A percentile compares a stretch with the other conserved stretches of the same genome.
phyloP scores from a whole-genome alignment of 2,329 filamentous ascomycete species.

The Stagonosporopsis tanaceti region DNA sequence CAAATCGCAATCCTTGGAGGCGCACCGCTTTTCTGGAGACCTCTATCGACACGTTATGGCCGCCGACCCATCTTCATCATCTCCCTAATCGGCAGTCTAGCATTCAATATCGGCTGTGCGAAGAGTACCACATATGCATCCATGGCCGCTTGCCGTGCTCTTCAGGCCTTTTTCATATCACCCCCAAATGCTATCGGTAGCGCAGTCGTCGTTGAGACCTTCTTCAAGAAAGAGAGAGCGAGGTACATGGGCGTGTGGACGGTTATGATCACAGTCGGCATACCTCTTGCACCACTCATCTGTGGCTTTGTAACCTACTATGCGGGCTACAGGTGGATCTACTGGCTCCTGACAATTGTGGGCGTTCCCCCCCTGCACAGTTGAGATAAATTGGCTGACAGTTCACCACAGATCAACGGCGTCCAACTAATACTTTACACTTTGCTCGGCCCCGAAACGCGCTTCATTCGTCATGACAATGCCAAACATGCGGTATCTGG shows the following conservation, averaged over 20 bases:
- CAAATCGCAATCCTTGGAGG: constrained; percentile 63
- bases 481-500: constrained; percentile 35
- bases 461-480: constrained; percentile 57
- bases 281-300: constrained; percentile 54
- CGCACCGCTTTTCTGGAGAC: constrained; percentile 65
- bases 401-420: constrained; percentile 57
- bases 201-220: constrained; percentile 65
- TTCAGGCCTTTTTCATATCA: constrained; percentile 64
- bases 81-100: constrained; percentile 57
- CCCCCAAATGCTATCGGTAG: constrained; percentile 64
- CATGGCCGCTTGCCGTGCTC: constrained; percentile 61
- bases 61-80: constrained; percentile 64
- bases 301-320: constrained; percentile 59
- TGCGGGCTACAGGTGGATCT: constrained; percentile 66
- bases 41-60: constrained; percentile 62
- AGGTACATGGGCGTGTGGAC: constrained; percentile 68
- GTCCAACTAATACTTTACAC: constrained; percentile 65
- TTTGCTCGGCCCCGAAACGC: constrained; percentile 60
- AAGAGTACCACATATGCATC: constrained; percentile 58
- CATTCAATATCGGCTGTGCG: constrained; percentile 64
- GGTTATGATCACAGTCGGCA: constrained; percentile 59
- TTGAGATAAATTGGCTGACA: constrained; percentile 7
- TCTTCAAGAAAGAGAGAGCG: constrained; percentile 64
- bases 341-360: constrained; percentile 65
- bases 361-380: constrained; percentile 16